Base-by-base conservation (phyloP, 2,329 filamentous ascomycete species). In the Pseudogymnoascus sp. region DNA sequence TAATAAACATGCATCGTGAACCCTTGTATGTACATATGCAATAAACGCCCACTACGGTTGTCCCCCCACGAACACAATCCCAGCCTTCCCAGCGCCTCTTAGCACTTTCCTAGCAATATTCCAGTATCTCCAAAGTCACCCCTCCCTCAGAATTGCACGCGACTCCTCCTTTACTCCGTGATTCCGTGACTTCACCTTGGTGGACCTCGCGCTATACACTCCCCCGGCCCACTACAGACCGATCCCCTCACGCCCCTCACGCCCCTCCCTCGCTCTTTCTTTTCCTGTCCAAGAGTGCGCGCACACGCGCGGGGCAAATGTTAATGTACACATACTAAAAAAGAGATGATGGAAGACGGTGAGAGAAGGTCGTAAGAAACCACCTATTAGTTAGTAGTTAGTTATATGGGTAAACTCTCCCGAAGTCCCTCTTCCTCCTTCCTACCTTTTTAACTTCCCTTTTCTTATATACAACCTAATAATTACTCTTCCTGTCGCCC, bases 1-100 rank as follows among this genome's bases (percentile, higher is more conserved):
- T 55, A 55, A 55, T 55, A 55, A 55, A 55, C 48, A 27, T 55
- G 48, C 48, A 55, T 55, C 48, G 48, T 55, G 29, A 29, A 29
- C n/a, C 48, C 48, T 55, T 55, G 29, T 33, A 55, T 25, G 44
- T 51, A 55, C 44, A 55, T 55, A 55, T 55, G 29, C 48, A 55
- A 33, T 55, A 33, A 17, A 17, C 29, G 5, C 48, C 5, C 27
- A 55, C 48, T 55, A 13, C 29, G 48, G 48, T 10, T 55, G 48
- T 55, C 48, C 48, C 44, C 29, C 48, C 48, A 55, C 48, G 48
- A 55, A 33, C 29, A 33, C 33, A 25, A 21, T 21, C 21, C 17
- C 21, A 27, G 17, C n/a, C 25, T 8, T 31, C 7, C 44, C 27
- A 25, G 10, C 21, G 21, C 21, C 21, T 21, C 25, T 51, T 9